Base-by-base conservation (phyloP, 108 stramenopile species). In the Epithemia pelagica region DNA sequence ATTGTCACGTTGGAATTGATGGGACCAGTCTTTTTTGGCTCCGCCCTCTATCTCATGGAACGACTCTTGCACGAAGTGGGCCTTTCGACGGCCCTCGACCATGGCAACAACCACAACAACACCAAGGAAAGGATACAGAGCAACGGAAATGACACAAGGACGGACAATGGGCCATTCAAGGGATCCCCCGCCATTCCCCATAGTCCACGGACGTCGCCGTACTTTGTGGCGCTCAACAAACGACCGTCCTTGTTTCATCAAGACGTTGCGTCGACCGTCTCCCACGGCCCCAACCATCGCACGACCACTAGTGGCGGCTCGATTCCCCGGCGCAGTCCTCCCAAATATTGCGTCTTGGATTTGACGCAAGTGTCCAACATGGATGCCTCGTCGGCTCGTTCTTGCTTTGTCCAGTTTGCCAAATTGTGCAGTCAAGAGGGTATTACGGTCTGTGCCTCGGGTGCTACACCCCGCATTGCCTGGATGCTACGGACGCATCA, bases 11-110 rank as follows among this genome's bases (percentile, higher is more conserved):
- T 91, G 25, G 92, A 94, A 58, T 57, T 89, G 1, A 75, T 78
- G 19, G 92, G 89, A 24, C 76, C 87, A 0, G 66, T 94, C 7
- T 94, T 94, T 59, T 94, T 94, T 71, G 92, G 92, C 8, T 83
- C 83, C 0, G 81, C 89, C 1, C 65, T 91, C 71, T 75, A 78
- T 32, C 56, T 87, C 20, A 52, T 92, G 22, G 52, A 77, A 62
- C 63, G 69, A n/a, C 80, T 92, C 1, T 68, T 59, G 22, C 77
- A 88, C 21, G 82, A 88, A 63, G 64, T 81, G 29, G 80, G 79
- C 15, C 65, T 89, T 0, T 56, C 71, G 54, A 58, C 66, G 21
- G 21, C 7, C 22, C 10, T 67, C 69, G 32, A 32, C 37, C 10
- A 46, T 15, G 37, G 15, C n/a, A 66, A 79, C 19, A 79, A 85